Evolutionary conservation across 176 grass and related monocot species (phyloP).

Genomic region (Avena sativa): DNA sequence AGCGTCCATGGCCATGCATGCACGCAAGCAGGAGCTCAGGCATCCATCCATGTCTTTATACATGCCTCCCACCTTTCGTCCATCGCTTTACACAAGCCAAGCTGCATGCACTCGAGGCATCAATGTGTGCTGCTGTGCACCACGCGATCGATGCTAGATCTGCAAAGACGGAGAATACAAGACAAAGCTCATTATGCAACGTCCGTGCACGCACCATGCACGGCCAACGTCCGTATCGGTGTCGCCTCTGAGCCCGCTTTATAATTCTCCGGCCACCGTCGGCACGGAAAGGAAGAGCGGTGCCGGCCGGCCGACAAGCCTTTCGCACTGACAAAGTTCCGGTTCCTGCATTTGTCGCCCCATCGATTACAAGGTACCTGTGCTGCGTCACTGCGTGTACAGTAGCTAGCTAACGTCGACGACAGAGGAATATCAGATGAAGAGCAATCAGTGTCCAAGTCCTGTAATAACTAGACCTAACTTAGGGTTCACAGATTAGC

Average conservation of each 20-base stretch:
- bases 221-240: conserved; percentile 16
- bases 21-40: not conserved
- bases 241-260: conserved; percentile 41
- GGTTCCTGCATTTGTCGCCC: conserved; percentile 30
- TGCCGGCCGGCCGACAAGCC: not conserved
- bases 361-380: not conserved
- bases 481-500: not conserved
- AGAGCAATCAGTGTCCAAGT: not conserved
- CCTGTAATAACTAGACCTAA: not conserved
- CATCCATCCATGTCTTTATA: conserved; percentile 17
- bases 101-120: conserved; percentile 26
- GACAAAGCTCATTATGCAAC: conserved; percentile 43
- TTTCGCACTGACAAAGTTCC: conserved; percentile 36
- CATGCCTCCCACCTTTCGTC: not conserved
- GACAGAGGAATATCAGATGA: not conserved
- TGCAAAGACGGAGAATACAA: conserved; percentile 3
- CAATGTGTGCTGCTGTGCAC: conserved; percentile 16
- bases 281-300: conserved; percentile 24
- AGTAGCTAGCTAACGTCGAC: not conserved
- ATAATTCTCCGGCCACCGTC: conserved; percentile 24
- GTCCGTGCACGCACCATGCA: conserved; percentile 23
- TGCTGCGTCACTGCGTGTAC: no score
- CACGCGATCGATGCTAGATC: not conserved
- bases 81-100: conserved; percentile 29
- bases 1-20: not conserved